phyloP scores from a whole-genome alignment of 2,329 filamentous ascomycete genomes.

The Colletotrichum sansevieriae region DNA sequence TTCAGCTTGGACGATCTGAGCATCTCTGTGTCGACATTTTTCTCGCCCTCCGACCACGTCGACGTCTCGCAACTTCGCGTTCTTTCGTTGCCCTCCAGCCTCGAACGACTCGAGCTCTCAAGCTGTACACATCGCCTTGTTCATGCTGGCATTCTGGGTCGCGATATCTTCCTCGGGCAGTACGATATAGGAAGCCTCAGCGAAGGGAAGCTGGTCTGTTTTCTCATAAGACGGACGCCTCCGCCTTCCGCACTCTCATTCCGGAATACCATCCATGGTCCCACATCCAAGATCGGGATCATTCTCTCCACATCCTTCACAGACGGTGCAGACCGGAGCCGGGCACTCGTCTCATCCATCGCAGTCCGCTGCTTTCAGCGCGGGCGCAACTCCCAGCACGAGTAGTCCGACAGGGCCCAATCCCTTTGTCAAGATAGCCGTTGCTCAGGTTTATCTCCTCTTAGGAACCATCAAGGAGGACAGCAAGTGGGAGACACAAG shows the following conservation, averaged over 20 bases:
- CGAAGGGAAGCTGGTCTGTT: constrained; percentile 38
- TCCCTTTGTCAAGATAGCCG: constrained; percentile 90
- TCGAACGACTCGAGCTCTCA: constrained; percentile 3
- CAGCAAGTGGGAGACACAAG: constrained; percentile 94
- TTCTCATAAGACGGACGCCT: constrained; percentile 36
- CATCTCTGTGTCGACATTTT: neutral
- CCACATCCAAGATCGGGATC: constrained; percentile 73
- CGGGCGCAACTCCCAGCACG: constrained; percentile 72
- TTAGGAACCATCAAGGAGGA: constrained; percentile 96
- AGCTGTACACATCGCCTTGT: constrained; percentile 11
- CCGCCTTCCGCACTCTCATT: constrained; percentile 19
- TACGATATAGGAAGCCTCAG: constrained; percentile 26
- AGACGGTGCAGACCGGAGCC: constrained; percentile 68
- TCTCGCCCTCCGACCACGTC: neutral
- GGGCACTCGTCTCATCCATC: constrained; percentile 70
- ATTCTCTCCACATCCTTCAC: constrained; percentile 72
- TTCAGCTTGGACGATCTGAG: neutral
- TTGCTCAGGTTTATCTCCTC: constrained; percentile 94
- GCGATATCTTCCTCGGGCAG: constrained; percentile 20
- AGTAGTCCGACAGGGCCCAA: constrained; percentile 72
- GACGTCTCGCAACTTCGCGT: neutral
- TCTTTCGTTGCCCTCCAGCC: constrained; percentile 1
- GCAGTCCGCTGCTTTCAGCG: constrained; percentile 68
- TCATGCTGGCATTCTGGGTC: constrained; percentile 21
- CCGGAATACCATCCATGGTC: constrained; percentile 61